Evolutionary conservation across 2,329 filamentous ascomycete species (phyloP).

Genomic region (Tolypocladium ophioglossoides): DNA sequence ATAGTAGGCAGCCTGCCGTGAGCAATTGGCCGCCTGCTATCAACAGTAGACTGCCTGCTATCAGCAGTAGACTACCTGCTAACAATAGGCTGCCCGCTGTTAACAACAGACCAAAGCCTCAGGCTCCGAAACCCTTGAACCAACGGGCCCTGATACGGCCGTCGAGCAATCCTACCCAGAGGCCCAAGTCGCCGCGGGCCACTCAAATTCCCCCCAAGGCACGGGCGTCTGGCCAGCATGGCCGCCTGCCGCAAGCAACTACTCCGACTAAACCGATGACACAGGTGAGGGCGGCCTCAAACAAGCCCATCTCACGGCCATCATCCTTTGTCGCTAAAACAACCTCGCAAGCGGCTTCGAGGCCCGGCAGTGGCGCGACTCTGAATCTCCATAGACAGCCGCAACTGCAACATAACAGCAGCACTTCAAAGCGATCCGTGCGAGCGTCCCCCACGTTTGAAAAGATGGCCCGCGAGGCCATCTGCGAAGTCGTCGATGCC

Average conservation of each 20-base stretch:
- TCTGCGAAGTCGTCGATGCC: slow-evolving; percentile 26
- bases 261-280: not conserved
- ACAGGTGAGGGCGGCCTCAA: not conserved
- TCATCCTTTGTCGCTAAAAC: not conserved
- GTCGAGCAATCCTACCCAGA: not conserved
- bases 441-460: not conserved
- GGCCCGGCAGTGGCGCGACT: not conserved
- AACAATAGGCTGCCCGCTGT: not conserved
- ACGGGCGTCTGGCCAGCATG: not conserved
- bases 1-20: not conserved
- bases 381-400: not conserved
- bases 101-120: not conserved
- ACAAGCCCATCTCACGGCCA: not conserved
- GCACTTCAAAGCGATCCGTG: not conserved
- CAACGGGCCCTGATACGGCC: not conserved
- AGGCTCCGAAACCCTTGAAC: not conserved
- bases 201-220: not conserved
- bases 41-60: not conserved
- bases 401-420: not conserved
- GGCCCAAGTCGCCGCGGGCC: not conserved
- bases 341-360: not conserved
- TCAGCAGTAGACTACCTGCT: too few relatives aligned
- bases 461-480: slow-evolving; percentile 15
- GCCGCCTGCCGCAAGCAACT: not conserved
- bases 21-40: not conserved